These are phyloP conservation scores for Coemansia umbellata DNA, from an alignment of 192 early-diverging fungal species.

Conservation along the genomic window DNA sequence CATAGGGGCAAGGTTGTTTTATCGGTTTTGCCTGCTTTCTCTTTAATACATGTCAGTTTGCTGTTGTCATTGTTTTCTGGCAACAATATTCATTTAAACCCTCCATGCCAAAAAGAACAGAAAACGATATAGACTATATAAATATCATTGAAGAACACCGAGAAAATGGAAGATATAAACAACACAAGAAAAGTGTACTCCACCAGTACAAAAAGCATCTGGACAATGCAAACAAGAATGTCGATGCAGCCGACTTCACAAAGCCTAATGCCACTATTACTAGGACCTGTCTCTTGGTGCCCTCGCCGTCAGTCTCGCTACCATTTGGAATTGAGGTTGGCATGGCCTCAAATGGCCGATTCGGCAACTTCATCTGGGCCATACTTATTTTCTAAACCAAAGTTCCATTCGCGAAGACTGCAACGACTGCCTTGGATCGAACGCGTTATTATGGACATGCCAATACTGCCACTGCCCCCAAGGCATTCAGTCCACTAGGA, in stretches of 20 bases:
- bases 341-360: constrained; percentile 39
- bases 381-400: constrained; percentile 44
- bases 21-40: too few relatives aligned
- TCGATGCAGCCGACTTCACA: too few relatives aligned
- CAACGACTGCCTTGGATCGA: constrained; percentile 40
- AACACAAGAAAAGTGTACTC: background rate
- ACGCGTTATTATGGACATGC: constrained; percentile 34
- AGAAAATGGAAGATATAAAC: background rate
- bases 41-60: too few relatives aligned
- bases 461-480: constrained; percentile 9
- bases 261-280: constrained; percentile 39
- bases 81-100: too few relatives aligned
- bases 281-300: constrained; percentile 11
- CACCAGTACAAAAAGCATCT: too few relatives aligned
- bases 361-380: constrained; percentile 36
- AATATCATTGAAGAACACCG: background rate
- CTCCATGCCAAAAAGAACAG: too few relatives aligned
- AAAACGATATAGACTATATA: background rate
- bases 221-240: too few relatives aligned
- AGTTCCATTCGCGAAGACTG: constrained; percentile 50
- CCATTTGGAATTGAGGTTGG: constrained; percentile 30
- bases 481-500: background rate
- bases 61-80: too few relatives aligned
- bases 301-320: constrained; percentile 30
- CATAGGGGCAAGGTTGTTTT: too few relatives aligned